Evolutionary conservation across 1,284 basidiomycete species (phyloP).

Genomic region (Boletus smithii): DNA sequence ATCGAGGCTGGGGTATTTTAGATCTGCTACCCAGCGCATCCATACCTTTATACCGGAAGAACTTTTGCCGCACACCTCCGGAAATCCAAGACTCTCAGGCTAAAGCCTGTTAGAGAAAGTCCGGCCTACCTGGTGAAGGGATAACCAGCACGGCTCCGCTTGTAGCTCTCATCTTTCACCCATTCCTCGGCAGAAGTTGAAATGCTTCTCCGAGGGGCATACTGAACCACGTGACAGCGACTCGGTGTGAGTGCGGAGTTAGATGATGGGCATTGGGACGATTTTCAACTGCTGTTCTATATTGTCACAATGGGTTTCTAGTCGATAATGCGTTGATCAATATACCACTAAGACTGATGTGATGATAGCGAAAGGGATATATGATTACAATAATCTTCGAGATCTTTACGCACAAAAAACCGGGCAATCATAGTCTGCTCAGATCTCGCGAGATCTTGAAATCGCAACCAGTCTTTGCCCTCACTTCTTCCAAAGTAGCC

Average conservation of each 20-base stretch:
- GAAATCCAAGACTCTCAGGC: background rate
- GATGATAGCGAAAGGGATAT: conserved; percentile 1
- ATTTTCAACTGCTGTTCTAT: no score
- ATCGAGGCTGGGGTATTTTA: background rate
- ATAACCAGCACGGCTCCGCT: conserved; percentile 2
- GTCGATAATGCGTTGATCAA: background rate
- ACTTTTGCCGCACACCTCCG: background rate
- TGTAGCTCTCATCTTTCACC: conserved; percentile 12
- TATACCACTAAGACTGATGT: background rate
- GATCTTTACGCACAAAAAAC: conserved; percentile 1
- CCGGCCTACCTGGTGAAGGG: conserved; percentile 1
- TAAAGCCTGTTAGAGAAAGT: background rate
- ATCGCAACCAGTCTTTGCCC: conserved; percentile 78
- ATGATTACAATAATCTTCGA: conserved; percentile 10
- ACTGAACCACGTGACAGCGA: conserved; percentile 3
- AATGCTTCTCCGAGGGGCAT: background rate
- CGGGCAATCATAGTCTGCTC: conserved; percentile 30
- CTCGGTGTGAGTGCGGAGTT: conserved; percentile 2
- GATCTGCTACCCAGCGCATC: background rate
- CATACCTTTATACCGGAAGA: conserved; percentile 15
- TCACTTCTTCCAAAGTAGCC: conserved; percentile 80
- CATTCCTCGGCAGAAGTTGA: conserved; percentile 1
- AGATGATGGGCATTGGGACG: no score
- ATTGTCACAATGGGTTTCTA: background rate
- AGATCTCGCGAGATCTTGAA: conserved; percentile 58